phyloP scores from a whole-genome alignment of 805 yeast genomes.

The Cyberlindnera meyerae region DNA sequence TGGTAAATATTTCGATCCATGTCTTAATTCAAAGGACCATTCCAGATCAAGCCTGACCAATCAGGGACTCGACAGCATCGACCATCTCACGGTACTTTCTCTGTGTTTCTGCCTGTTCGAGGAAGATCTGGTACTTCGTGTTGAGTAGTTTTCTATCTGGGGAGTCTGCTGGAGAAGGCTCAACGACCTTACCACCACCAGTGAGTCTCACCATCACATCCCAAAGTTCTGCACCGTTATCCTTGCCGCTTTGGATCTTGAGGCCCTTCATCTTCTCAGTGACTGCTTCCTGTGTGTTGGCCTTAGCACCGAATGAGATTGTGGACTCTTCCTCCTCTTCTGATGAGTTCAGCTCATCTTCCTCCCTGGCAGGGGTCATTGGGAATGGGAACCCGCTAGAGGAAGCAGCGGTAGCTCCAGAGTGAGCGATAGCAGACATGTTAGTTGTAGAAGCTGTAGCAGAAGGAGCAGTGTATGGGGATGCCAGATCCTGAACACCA shows the following conservation, averaged over 20 bases:
- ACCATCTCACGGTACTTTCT: constrained; percentile 69
- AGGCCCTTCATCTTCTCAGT: constrained; percentile 37
- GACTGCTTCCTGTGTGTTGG: constrained; percentile 48
- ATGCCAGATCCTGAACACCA: constrained; percentile 33
- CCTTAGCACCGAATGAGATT: constrained; percentile 56
- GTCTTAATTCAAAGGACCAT: no score
- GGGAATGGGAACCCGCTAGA: constrained; percentile 45
- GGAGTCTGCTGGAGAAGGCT: constrained; percentile 52
- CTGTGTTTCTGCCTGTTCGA: constrained; percentile 84
- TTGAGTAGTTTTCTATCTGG: constrained; percentile 68
- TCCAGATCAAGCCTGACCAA: neutral
- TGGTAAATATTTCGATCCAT: no score
- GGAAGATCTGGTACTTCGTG: constrained; percentile 79
- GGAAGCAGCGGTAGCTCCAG: constrained; percentile 24
- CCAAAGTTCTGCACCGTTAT: constrained; percentile 68
- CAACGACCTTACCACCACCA: constrained; percentile 75
- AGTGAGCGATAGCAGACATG: constrained; percentile 30
- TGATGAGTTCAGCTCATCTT: constrained; percentile 39
- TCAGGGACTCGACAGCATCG: constrained; percentile 36
- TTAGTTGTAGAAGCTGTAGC: constrained; percentile 70
- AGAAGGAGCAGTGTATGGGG: constrained; percentile 76
- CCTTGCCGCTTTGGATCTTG: constrained; percentile 16
- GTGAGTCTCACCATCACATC: constrained; percentile 79
- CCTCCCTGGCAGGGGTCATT: constrained; percentile 39
- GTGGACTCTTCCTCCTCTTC: constrained; percentile 46